phyloP scores from a whole-genome alignment of 805 yeast genomes.

The Lipomyces starkeyi region DNA sequence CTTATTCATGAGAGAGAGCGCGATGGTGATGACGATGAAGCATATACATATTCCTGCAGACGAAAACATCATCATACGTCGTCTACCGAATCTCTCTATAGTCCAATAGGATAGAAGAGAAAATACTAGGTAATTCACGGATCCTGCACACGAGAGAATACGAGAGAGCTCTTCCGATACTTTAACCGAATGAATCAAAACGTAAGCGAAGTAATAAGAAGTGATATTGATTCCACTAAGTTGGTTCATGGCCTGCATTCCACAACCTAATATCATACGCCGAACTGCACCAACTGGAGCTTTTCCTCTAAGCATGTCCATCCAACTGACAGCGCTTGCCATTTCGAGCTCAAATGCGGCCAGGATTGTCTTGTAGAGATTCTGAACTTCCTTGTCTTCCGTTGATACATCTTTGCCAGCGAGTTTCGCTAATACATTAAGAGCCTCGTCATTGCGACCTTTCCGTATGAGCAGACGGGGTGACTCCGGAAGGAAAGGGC shows the following conservation, averaged over 20 bases:
- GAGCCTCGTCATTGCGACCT: too few relatives aligned
- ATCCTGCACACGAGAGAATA: constrained; percentile 49
- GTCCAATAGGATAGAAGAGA: constrained; percentile 43
- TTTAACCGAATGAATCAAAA: constrained; percentile 51
- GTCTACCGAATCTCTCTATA: constrained; percentile 50
- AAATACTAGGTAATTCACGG: constrained; percentile 40
- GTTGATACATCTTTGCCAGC: too few relatives aligned
- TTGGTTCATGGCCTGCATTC: constrained; percentile 39
- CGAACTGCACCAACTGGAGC: too few relatives aligned
- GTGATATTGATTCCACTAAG: constrained; percentile 36
- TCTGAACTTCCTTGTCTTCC: too few relatives aligned
- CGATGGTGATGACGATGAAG: constrained; percentile 49
- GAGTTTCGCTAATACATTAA: too few relatives aligned
- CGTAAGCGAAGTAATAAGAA: constrained; percentile 51
- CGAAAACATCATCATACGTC: constrained; percentile 40
- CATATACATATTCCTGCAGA: constrained; percentile 48
- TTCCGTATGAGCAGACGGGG: constrained; percentile 69
- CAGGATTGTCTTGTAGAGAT: too few relatives aligned
- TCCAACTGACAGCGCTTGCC: constrained; percentile 5
- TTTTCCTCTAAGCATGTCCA: too few relatives aligned
- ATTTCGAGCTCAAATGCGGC: too few relatives aligned
- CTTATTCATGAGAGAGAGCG: constrained; percentile 41
- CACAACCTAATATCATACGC: too few relatives aligned
- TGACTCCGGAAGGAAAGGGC: constrained; percentile 72
- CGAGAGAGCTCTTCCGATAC: constrained; percentile 52